Conservation (phyloP, 1,284 basidiomycete genomes). For the Irpex lacteus region DNA sequence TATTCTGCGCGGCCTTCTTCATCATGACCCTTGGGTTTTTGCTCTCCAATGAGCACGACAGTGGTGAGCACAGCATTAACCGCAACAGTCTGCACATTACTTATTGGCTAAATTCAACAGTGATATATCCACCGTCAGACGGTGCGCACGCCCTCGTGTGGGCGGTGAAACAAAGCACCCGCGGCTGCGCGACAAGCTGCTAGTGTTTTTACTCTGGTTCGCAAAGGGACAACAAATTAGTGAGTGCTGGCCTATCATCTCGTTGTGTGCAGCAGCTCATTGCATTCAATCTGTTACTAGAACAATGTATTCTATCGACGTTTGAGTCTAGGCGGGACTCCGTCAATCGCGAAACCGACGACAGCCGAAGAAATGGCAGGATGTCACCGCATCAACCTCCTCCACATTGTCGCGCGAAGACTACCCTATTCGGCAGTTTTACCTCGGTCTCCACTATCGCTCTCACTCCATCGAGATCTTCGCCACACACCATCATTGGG, state of each 20-base stretch:
- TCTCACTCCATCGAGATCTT: neutral
- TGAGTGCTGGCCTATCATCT: neutral
- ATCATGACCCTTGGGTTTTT: slow-evolving; percentile 24
- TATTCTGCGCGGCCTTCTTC: slow-evolving; percentile 23
- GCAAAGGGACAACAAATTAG: neutral
- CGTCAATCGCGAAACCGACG: neutral
- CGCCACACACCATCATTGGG: neutral
- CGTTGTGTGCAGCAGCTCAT: neutral
- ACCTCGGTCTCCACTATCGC: neutral
- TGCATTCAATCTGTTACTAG: neutral
- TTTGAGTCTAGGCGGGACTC: neutral
- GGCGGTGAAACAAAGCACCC: slow-evolving; percentile 14
- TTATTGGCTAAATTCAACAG: neutral
- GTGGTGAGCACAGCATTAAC: slow-evolving; percentile 17
- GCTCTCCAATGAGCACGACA: slow-evolving; percentile 25
- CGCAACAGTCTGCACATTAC: neutral
- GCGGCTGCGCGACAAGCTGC: slow-evolving; percentile 10
- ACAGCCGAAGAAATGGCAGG: neutral
- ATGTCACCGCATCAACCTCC: neutral
- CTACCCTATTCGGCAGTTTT: neutral
- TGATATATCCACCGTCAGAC: slow-evolving; percentile 9
- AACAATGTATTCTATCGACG: neutral
- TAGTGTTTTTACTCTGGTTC: slow-evolving; percentile 1
- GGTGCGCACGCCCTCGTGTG: slow-evolving; percentile 14
- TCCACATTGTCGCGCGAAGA: neutral